Conservation (phyloP, 169 alveolate genomes). For the Cryptosporidium baileyi region DNA sequence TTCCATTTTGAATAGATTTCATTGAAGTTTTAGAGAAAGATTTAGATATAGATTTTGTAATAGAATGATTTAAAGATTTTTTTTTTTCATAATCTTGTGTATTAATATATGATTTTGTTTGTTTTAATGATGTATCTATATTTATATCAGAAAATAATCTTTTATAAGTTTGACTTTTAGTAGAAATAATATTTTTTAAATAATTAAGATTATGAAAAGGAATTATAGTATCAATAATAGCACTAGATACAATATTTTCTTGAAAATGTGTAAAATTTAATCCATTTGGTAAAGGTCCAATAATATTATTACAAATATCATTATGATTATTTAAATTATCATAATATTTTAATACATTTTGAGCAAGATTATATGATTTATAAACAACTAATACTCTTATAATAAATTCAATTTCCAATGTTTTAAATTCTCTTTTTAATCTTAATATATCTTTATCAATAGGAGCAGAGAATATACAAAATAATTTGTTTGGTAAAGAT, state of each 20-base stretch:
- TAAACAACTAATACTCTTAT: constrained; percentile 17
- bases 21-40: constrained; percentile 33
- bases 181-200: background rate
- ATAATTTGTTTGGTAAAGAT: constrained; percentile 12
- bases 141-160: constrained; percentile 7
- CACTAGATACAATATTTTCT: constrained; percentile 27
- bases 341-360: constrained; percentile 21
- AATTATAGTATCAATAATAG: constrained; percentile 19
- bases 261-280: constrained; percentile 8
- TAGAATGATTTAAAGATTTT: background rate
- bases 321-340: constrained; percentile 14
- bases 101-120: background rate
- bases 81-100: background rate
- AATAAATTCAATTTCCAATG: constrained; percentile 17
- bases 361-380: constrained; percentile 27
- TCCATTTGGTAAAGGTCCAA: constrained; percentile 66
- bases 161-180: constrained; percentile 1
- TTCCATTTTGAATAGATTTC: constrained; percentile 39
- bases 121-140: background rate
- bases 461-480: constrained; percentile 63
- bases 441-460: constrained; percentile 34
- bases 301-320: constrained; percentile 11
- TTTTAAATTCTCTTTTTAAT: constrained; percentile 17
- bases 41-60: constrained; percentile 5
- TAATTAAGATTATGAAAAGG: constrained; percentile 38